phyloP scores from a whole-genome alignment of 2,329 filamentous ascomycete genomes.

The Beauveria rudraprayagi region DNA sequence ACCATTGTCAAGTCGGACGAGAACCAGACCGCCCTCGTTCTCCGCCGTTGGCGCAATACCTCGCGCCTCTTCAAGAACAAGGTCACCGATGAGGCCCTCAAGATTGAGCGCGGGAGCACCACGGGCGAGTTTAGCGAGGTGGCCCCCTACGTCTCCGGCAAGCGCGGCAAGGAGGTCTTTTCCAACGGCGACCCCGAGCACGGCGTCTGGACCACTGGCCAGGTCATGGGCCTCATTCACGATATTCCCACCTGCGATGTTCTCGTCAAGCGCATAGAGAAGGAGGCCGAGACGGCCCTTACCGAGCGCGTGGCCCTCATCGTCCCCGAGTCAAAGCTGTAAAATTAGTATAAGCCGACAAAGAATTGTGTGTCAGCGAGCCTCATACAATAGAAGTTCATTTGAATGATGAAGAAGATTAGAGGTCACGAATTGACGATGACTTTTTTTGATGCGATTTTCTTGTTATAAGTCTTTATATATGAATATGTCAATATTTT shows the following conservation, averaged over 20 bases:
- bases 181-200: constrained; percentile 83
- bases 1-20: constrained; percentile 82
- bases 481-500: not conserved
- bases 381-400: not conserved
- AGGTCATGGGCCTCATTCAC: constrained; percentile 84
- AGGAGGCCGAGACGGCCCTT: constrained; percentile 62
- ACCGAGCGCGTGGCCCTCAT: constrained; percentile 50
- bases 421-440: not conserved
- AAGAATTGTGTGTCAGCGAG: not conserved
- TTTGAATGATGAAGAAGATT: not conserved
- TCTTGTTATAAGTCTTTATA: not conserved
- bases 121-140: constrained; percentile 87
- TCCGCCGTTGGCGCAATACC: constrained; percentile 91
- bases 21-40: constrained; percentile 80
- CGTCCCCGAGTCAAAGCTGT: constrained; percentile 51
- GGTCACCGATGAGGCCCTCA: constrained; percentile 69
- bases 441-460: not conserved
- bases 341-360: constrained; percentile 16
- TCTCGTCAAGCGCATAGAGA: constrained; percentile 65
- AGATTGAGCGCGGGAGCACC: constrained; percentile 74
- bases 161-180: constrained; percentile 87
- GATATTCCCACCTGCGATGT: constrained; percentile 71
- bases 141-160: constrained; percentile 78
- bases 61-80: constrained; percentile 84
- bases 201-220: constrained; percentile 94